phyloP scores from a whole-genome alignment of 768 basidiomycete species.

The Trametes maxima region DNA sequence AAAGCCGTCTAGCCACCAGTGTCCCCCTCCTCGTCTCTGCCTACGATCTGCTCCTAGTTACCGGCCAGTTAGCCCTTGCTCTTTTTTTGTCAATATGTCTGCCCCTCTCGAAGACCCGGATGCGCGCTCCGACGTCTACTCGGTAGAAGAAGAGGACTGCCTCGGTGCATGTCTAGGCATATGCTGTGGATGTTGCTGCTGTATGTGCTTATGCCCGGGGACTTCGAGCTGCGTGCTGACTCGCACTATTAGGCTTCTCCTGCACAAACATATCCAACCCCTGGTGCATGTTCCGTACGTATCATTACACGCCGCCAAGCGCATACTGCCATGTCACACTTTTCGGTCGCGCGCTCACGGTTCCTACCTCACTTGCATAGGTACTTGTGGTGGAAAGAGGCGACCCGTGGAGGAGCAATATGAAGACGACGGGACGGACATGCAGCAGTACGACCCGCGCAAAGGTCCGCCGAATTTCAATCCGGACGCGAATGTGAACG shows the following conservation, averaged over 20 bases:
- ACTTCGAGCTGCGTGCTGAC: not conserved
- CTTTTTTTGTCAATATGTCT: not conserved
- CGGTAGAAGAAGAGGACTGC: not conserved
- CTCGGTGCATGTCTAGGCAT: not conserved
- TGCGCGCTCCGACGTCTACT: not conserved
- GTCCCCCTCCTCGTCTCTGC: not conserved
- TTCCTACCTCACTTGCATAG: not conserved
- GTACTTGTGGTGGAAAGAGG: too few relatives aligned
- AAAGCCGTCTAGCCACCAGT: not conserved
- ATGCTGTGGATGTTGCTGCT: constrained; percentile 7
- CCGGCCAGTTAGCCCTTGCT: not conserved
- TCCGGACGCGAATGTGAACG: too few relatives aligned
- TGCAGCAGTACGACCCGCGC: too few relatives aligned
- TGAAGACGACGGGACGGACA: too few relatives aligned
- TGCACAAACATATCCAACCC: not conserved
- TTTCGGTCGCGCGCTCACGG: not conserved
- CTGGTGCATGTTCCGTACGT: constrained; percentile 3
- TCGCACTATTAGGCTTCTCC: not conserved
- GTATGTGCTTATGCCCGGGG: not conserved
- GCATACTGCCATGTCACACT: too few relatives aligned
- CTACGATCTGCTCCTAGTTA: not conserved
- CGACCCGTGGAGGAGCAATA: too few relatives aligned
- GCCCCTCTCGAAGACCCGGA: not conserved
- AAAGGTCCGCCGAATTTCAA: too few relatives aligned
- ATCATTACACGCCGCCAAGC: not conserved